Evolutionary conservation across 176 grass and related monocot genomes (phyloP).

Genomic region (Carex littledalei): DNA sequence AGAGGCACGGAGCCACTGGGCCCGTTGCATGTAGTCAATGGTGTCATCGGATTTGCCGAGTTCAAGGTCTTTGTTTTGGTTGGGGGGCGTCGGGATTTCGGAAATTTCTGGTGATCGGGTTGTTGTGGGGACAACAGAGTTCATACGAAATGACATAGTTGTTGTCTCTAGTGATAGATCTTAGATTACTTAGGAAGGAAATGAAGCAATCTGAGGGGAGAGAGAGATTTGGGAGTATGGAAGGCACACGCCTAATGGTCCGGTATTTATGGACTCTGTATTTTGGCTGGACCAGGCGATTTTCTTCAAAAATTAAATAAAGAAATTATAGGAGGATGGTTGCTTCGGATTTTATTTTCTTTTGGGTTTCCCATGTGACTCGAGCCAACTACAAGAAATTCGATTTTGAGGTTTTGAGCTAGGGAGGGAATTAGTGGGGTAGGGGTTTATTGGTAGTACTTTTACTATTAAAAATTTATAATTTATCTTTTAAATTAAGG

Average conservation of each 20-base stretch:
- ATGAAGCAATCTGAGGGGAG: not conserved
- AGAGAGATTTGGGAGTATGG: constrained; percentile 31
- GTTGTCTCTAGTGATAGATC: not conserved
- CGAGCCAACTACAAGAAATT: not conserved
- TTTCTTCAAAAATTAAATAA: not conserved
- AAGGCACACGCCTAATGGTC: constrained; percentile 43
- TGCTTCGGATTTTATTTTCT: not conserved
- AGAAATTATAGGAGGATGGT: not conserved
- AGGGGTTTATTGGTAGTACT: not conserved
- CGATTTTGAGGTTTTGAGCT: not conserved
- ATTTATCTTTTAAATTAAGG: not conserved
- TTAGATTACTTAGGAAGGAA: not conserved
- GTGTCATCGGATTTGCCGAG: not conserved
- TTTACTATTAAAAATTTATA: not conserved
- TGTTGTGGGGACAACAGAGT: constrained; percentile 35
- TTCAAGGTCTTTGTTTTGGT: not conserved
- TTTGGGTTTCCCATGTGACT: too few species aligned
- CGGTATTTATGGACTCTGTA: constrained; percentile 36
- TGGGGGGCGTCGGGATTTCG: not conserved
- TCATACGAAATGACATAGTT: constrained; percentile 40
- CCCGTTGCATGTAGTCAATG: constrained; percentile 69
- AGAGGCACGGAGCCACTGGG: constrained; percentile 90
- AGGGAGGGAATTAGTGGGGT: not conserved
- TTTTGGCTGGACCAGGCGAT: not conserved
- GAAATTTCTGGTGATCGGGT: not conserved